phyloP scores from a whole-genome alignment of 2,329 filamentous ascomycete genomes.

The Aspergillus ustus region DNA sequence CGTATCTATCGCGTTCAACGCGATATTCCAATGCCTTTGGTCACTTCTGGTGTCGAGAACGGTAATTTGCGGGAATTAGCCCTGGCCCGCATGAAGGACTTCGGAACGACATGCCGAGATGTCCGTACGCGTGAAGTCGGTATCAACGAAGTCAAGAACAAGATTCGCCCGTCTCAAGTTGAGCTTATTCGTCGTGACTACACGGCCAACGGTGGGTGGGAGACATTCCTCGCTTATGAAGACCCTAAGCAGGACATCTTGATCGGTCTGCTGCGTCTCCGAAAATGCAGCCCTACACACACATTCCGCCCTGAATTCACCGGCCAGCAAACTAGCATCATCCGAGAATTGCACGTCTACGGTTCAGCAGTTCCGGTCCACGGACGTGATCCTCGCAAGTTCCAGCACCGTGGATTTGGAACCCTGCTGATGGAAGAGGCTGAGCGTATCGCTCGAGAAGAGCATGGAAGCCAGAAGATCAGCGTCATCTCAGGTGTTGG shows the following conservation, averaged over 20 bases:
- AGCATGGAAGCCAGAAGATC: slow-evolving; percentile 92
- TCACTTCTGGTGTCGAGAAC: slow-evolving; percentile 98
- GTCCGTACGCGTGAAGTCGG: slow-evolving; percentile 96
- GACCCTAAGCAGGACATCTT: slow-evolving; percentile 98
- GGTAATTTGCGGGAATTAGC: slow-evolving; percentile 93
- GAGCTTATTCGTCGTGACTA: slow-evolving; percentile 95
- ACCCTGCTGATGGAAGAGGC: slow-evolving; percentile 98
- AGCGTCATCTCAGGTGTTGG: slow-evolving; percentile 98
- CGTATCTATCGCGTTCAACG: slow-evolving; percentile 97
- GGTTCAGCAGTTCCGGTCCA: slow-evolving; percentile 97
- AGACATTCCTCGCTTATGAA: slow-evolving; percentile 97
- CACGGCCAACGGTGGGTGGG: slow-evolving; percentile 93
- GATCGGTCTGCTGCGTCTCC: slow-evolving; percentile 83
- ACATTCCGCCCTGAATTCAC: slow-evolving; percentile 88
- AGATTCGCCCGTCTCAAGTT: slow-evolving; percentile 94
- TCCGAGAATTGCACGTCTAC: slow-evolving; percentile 95
- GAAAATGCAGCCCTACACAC: slow-evolving; percentile 89
- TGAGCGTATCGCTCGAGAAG: slow-evolving; percentile 89
- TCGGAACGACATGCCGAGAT: slow-evolving; percentile 94
- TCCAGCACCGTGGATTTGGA: slow-evolving; percentile 97
- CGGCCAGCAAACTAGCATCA: slow-evolving; percentile 85
- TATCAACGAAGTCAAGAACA: slow-evolving; percentile 99
- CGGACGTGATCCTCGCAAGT: slow-evolving; percentile 91
- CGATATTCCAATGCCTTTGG: slow-evolving; percentile 99
- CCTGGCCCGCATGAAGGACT: slow-evolving; percentile 97